phyloP scores from a whole-genome alignment of 257 asterid genomes.

The Solanum okadae region DNA sequence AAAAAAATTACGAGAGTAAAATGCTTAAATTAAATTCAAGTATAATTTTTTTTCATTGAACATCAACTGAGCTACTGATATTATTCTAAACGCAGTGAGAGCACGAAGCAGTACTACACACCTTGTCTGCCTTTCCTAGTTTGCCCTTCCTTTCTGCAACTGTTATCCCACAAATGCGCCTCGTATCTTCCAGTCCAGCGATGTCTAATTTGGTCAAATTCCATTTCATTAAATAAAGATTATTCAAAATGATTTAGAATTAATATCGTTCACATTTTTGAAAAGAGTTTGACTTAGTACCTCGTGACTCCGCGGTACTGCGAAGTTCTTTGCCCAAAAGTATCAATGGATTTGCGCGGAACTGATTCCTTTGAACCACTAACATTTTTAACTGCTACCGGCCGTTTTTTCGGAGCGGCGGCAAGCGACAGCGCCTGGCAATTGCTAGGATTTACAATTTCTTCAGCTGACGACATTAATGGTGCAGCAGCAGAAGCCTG shows the following conservation, averaged over 20 bases:
- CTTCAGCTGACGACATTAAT: slow-evolving; percentile 20
- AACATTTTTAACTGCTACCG: slow-evolving; percentile 10
- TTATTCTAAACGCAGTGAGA: neutral
- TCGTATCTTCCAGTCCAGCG: slow-evolving; percentile 90
- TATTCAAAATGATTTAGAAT: neutral
- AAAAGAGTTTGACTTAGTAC: slow-evolving; percentile 2
- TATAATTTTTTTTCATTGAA: neutral
- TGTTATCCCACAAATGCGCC: slow-evolving; percentile 85
- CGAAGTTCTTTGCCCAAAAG: slow-evolving; percentile 82
- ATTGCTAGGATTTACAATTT: slow-evolving; percentile 5
- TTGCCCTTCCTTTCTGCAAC: slow-evolving; percentile 84
- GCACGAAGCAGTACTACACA: neutral
- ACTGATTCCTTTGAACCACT: slow-evolving; percentile 19
- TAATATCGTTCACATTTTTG: neutral
- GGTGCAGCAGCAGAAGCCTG: slow-evolving; percentile 12
- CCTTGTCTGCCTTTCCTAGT: slow-evolving; percentile 92
- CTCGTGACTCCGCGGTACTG: slow-evolving; percentile 89
- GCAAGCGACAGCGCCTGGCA: slow-evolving; percentile 43
- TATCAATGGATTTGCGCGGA: slow-evolving; percentile 66
- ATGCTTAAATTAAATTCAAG: neutral
- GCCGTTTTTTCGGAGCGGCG: slow-evolving; percentile 39
- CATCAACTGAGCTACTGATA: neutral
- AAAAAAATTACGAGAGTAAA: neutral
- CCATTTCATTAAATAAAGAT: neutral
- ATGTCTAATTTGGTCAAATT: slow-evolving; percentile 31